Evolutionary conservation across 2,329 filamentous ascomycete genomes (phyloP).

Genomic region (Botryotinia calthae): DNA sequence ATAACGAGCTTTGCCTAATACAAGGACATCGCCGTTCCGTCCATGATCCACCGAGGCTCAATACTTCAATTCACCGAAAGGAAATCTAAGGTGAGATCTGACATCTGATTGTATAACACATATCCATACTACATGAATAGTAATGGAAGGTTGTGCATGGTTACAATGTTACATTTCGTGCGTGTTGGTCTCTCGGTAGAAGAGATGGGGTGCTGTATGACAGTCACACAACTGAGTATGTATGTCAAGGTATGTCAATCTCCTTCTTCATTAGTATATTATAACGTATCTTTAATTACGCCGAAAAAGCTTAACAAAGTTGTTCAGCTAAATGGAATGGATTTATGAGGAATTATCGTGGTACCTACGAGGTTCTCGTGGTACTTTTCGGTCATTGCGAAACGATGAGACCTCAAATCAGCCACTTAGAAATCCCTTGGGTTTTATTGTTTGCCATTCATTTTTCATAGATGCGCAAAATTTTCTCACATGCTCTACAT

Average conservation of each 20-base stretch:
- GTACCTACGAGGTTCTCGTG: background rate
- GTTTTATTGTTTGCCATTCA: background rate
- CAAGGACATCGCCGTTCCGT: constrained; percentile 3
- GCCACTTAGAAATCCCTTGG: background rate
- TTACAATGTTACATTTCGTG: background rate
- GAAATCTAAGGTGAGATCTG: background rate
- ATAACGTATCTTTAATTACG: background rate
- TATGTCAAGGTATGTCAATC: background rate
- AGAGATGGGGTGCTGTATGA: background rate
- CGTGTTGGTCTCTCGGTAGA: background rate
- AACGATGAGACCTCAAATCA: background rate
- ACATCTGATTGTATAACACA: constrained; percentile 7
- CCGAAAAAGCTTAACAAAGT: constrained; percentile 6
- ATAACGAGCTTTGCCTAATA: background rate
- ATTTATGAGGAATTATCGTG: background rate
- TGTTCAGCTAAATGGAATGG: background rate
- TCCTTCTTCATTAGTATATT: background rate
- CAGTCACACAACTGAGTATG: background rate
- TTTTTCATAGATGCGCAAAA: background rate
- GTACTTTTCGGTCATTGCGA: background rate
- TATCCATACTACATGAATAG: background rate
- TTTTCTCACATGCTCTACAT: background rate
- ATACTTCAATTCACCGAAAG: constrained; percentile 5
- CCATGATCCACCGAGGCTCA: background rate
- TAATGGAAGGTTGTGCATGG: background rate